Base-by-base conservation (phyloP, 192 early-diverging fungal species). In the Backusella parvicylindrica region DNA sequence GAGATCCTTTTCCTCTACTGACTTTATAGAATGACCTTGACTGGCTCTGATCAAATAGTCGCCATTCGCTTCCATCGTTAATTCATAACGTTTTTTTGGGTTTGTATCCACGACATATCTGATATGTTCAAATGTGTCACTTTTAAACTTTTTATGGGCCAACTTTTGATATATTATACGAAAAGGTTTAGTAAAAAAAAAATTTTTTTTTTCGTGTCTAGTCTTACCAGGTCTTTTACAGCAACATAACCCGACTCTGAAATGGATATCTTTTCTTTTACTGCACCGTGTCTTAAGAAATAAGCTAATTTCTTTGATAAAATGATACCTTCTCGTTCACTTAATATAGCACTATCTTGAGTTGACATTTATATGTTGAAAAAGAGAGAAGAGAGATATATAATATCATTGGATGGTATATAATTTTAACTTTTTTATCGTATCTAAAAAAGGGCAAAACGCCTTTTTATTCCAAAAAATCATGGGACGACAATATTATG, bases 251-350 rank as follows among this genome's bases (percentile, higher is more conserved):
- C 97, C 79, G 96, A 93, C 2, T 82, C 64, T 11, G 90, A 82
- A 33, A 98, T 90, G 6, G 78, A 70, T 36, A 98, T 73, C 3
- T 92, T 92, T 32, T 95, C 92, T 68, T 94, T 89, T 28, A 75
- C 84, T 8, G 96, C 95, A 28, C 90, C 91, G 73, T 98, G 97
- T 31, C 96, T 90, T 31, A 98, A 88, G 6, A 97, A 47, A 84
- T 93, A 95, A 0, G 94, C 91, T 12, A 98, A 79, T 3, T 86
- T 74, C 78, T 97, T 97, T 36, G 94, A 95, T 15, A 92, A 72
- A 0, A n/a, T 21, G 15, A 47, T 47, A 6, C 18, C 43, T 47
- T 47, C 43, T 5, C 18, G 5, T 47, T 47, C 43, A 47, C 18
- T 47, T 47, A 47, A 47, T 47, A 47, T n/a, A 47, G 43, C 4